Base-by-base conservation (phyloP, 768 basidiomycete genomes). In the Trametes meyenii region DNA sequence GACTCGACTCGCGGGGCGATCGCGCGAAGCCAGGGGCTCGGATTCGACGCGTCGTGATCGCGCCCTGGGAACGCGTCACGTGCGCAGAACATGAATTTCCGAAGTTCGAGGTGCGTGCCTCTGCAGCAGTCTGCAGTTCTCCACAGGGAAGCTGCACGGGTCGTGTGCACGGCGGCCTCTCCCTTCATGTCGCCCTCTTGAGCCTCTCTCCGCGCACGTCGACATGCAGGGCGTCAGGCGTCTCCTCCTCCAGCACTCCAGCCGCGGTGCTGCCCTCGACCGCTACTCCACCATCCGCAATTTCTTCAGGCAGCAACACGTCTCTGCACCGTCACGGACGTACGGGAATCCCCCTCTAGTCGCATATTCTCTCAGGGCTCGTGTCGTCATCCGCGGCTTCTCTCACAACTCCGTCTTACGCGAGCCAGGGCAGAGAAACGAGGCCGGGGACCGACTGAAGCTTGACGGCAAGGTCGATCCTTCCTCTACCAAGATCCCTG, bases 221-320 rank as follows among this genome's bases (percentile, higher is more conserved):
- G n/a, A 16, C 54, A 60, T 64, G 58, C 58, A 59, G n/a, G 49
- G 43, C 53, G 38, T 62, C 43, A 62, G 60, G 58, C 52, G 62
- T 11, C 35, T 60, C 4, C 51, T 70, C 17, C 42, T 66, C 12
- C 61, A 48, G 48, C 60, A 69, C 29, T 48, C 64, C n/a, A 60
- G 66, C 19, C 66, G 67, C 21, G 61, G 56, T 5, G 69, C 78
- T 6, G 71, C 72, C 19, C 55, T 85, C 53, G 85, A 86, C 70
- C 83, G 87, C 52, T 89, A 89, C 72, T 78, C 69, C 42, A 71
- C 77, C 52, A 88, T 89, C 56, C 76, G 85, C 46, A 75, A 71
- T 54, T 88, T 88, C 73, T 88, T 89, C 76, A 78, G 69, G 39
- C 67, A 69, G 17, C 75, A 76, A 43, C 49, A 8, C 17, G 39